phyloP scores from a whole-genome alignment of 306 rosid species.

The cucumber (Cucumis sativus) region DNA sequence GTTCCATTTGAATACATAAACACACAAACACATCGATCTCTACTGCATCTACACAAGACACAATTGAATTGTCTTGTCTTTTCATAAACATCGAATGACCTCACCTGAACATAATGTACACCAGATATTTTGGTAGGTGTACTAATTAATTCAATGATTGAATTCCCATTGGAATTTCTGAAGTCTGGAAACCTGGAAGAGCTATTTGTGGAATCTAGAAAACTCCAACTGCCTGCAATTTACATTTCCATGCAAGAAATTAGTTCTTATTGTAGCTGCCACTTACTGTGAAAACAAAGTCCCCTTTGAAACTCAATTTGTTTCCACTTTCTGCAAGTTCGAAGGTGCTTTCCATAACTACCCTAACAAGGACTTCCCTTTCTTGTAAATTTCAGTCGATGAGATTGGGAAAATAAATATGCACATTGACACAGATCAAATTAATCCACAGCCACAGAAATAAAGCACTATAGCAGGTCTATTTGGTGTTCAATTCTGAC shows the following conservation, averaged over 20 bases:
- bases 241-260: slow-evolving; percentile 13
- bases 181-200: slow-evolving; percentile 77
- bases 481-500: background rate
- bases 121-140: slow-evolving; percentile 89
- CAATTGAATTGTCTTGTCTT: background rate
- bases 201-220: slow-evolving; percentile 58
- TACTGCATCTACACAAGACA: background rate
- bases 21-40: background rate
- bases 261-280: background rate
- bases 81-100: slow-evolving; percentile 14
- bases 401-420: background rate
- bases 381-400: background rate
- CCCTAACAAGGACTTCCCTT: background rate
- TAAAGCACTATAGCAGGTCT: background rate
- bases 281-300: background rate
- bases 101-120: slow-evolving; percentile 96
- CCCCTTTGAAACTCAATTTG: background rate
- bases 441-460: background rate
- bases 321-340: background rate
- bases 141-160: slow-evolving; percentile 82
- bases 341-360: background rate
- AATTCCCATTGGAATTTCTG: slow-evolving; percentile 65
- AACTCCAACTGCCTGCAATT: slow-evolving; percentile 82
- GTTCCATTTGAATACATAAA: background rate
- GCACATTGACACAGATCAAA: background rate